Evolutionary conservation across 257 asterid genomes (phyloP).

Genomic region (Fraxinus pennsylvanica): DNA sequence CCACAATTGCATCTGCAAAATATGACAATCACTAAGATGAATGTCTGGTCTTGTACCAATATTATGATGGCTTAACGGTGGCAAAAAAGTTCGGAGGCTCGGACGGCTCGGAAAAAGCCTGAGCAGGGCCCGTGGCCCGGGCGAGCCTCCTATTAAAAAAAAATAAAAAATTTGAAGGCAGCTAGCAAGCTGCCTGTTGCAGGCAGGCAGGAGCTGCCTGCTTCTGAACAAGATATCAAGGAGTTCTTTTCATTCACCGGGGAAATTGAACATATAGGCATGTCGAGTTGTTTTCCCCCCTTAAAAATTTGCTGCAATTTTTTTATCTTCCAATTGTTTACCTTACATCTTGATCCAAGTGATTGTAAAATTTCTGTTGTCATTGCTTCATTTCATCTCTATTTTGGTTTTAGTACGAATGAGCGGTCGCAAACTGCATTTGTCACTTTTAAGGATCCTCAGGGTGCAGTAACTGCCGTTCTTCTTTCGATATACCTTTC

Average conservation of each 20-base stretch:
- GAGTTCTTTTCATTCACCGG: slow-evolving; percentile 83
- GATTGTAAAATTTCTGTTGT: slow-evolving; percentile 3
- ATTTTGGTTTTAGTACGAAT: slow-evolving; percentile 41
- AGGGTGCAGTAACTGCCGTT: slow-evolving; percentile 70
- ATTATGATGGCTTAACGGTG: neutral
- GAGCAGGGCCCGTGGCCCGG: no score
- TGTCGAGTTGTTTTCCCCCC: slow-evolving; percentile 9
- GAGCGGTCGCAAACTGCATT: slow-evolving; percentile 64
- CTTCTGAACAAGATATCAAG: slow-evolving; percentile 46
- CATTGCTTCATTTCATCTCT: slow-evolving; percentile 20
- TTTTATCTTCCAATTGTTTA: neutral
- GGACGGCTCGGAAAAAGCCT: no score
- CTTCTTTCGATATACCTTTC: slow-evolving; percentile 61
- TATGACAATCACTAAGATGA: neutral
- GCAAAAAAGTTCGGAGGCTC: no score
- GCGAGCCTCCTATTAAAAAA: no score
- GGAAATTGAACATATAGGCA: slow-evolving; percentile 41
- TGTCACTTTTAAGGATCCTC: slow-evolving; percentile 64
- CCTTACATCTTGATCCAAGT: slow-evolving; percentile 9
- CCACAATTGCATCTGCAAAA: no score
- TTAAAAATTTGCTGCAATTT: neutral
- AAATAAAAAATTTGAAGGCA: no score
- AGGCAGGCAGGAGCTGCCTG: no score
- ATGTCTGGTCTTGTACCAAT: neutral
- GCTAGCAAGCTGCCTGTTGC: no score